Evolutionary conservation across 768 basidiomycete species (phyloP), one percentile per base, ranked within the genome.

Genomic region (Hysterangium stoloniferum): DNA sequence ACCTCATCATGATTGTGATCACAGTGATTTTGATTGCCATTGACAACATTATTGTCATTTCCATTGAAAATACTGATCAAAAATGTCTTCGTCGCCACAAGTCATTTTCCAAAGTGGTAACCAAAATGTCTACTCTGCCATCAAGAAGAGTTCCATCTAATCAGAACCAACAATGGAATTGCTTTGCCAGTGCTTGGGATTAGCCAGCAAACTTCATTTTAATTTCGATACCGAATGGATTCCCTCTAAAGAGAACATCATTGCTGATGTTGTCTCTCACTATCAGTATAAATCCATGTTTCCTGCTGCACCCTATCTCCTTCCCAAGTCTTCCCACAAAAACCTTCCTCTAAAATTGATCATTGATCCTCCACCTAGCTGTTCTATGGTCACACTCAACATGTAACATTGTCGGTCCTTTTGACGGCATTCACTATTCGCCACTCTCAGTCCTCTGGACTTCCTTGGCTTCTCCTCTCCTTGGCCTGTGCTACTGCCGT

Each of bases 51-150:
- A n/a, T n/a, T n/a, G n/a, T n/a, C n/a, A n/a, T n/a, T n/a, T n/a
- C n/a, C n/a, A n/a, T n/a, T n/a, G n/a, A n/a, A n/a, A n/a, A n/a
- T n/a, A n/a, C n/a, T n/a, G n/a, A n/a, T n/a, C n/a, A n/a, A n/a
- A n/a, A n/a, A n/a, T n/a, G n/a, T n/a, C n/a, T n/a, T n/a, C n/a
- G n/a, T n/a, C n/a, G n/a, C n/a, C n/a, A n/a, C 64, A 67, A 28
- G 55, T 68, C 32, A 48, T 55, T 6, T 67, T 67, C 54, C 58
- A 60, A 27, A 45, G 54, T 32, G 63, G 66, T 43, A 68, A 67
- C 41, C 54, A 62, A 19, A 61, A 61, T 3, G 57, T 64, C 12
- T 43, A 56, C 8, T 43, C 27, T 13, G 53, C 49, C 7, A 17
- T 58, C 22, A 31, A 22, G 5, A 34, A 35, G 5, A 45, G 37